Evolutionary conservation across 139 green algal species (phyloP).

Genomic region (Chlorella sp.): DNA sequence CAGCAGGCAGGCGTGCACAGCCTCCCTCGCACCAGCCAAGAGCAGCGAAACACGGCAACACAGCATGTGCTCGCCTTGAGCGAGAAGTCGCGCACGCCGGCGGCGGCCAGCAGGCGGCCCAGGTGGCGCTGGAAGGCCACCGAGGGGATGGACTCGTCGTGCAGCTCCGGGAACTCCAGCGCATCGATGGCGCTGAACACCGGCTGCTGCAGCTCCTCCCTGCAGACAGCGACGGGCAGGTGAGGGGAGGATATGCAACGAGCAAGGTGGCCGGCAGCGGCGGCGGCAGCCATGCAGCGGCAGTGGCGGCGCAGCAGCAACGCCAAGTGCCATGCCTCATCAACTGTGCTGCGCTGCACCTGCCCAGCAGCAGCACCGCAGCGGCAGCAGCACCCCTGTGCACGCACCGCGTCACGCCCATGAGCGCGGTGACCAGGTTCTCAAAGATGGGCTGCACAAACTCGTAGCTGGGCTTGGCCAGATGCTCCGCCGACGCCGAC

Average conservation of each 20-base stretch:
- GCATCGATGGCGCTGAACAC: slow-evolving; percentile 85
- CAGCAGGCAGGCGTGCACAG: too few species aligned
- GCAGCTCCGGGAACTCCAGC: slow-evolving; percentile 94
- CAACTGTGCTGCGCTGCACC: too few species aligned
- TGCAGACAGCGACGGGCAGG: slow-evolving; percentile 28
- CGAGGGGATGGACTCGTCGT: slow-evolving; percentile 90
- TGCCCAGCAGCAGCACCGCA: neutral
- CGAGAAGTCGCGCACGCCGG: slow-evolving; percentile 88
- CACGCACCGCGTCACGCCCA: slow-evolving; percentile 74
- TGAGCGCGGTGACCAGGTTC: slow-evolving; percentile 76
- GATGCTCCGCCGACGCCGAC: slow-evolving; percentile 61
- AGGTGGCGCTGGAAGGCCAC: slow-evolving; percentile 81
- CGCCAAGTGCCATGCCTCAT: too few species aligned
- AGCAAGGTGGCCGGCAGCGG: neutral
- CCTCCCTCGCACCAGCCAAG: too few species aligned
- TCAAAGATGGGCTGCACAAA: slow-evolving; percentile 81
- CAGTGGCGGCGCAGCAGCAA: too few species aligned
- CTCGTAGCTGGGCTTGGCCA: slow-evolving; percentile 87
- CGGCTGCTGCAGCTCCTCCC: slow-evolving; percentile 91
- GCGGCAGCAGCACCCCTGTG: neutral
- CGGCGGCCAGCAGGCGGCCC: slow-evolving; percentile 73
- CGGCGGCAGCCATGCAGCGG: neutral
- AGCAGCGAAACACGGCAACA: too few species aligned
- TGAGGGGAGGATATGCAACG: too few species aligned
- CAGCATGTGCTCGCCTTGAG: slow-evolving; percentile 57